Percentiles rank a stretch among this genome's conserved stretches.
These are phyloP conservation scores for Solidago caesia DNA, from an alignment of 129 eudicot species.

Conservation along the genomic window DNA sequence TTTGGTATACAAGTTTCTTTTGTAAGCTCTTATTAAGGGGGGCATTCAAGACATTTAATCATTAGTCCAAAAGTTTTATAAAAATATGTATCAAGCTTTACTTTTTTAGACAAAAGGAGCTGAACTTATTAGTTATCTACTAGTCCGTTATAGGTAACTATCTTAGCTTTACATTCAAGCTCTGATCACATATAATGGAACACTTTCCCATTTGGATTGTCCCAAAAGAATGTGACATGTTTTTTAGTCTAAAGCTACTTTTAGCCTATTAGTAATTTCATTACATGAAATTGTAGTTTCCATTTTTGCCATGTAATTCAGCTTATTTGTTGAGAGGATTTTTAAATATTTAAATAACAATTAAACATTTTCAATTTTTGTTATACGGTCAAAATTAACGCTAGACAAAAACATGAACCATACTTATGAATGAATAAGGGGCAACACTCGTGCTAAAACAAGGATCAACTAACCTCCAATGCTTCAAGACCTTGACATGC, in stretches of 20 bases:
- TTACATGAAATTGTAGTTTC: too few relatives aligned
- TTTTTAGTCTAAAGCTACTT: too few relatives aligned
- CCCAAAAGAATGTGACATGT: too few relatives aligned
- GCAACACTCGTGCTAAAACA: not conserved
- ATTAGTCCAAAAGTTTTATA: not conserved
- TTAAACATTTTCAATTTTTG: too few relatives aligned
- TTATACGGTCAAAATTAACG: too few relatives aligned
- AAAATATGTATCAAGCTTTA: not conserved
- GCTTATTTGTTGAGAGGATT: too few relatives aligned
- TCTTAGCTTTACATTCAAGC: not conserved
- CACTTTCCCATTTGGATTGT: not conserved
- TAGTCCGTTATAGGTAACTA: not conserved
- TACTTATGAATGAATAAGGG: not conserved
- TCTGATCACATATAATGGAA: not conserved
- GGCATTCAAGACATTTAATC: slow-evolving; percentile 10
- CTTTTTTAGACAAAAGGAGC: not conserved
- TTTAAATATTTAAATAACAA: too few relatives aligned
- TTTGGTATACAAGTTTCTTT: slow-evolving; percentile 5
- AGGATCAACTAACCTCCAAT: slow-evolving; percentile 67
- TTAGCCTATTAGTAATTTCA: too few relatives aligned
- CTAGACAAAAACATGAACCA: not conserved
- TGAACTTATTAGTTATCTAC: not conserved
- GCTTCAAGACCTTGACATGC: slow-evolving; percentile 86
- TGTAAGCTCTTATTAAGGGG: not conserved
- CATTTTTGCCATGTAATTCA: too few relatives aligned